These are phyloP conservation scores for Echium plantagineum DNA, from an alignment of 257 asterid genomes.

Conservation along the genomic window DNA sequence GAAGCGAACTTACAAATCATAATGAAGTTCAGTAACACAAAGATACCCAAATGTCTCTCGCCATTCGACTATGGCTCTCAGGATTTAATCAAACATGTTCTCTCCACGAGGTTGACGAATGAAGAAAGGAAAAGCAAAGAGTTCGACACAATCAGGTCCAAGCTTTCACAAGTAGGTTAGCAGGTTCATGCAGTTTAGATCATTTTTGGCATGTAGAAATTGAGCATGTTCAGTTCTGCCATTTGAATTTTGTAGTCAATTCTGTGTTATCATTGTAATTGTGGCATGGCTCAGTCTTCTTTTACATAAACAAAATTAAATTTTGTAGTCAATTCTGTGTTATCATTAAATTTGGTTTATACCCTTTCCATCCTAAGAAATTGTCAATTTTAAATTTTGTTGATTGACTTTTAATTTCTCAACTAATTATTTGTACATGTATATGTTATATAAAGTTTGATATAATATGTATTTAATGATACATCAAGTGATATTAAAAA, in stretches of 20 bases:
- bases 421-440: too few relatives aligned
- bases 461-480: too few relatives aligned
- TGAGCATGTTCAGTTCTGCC: not conserved
- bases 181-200: conserved; percentile 10
- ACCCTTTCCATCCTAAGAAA: too few relatives aligned
- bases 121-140: conserved; percentile 52
- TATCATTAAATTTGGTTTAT: too few relatives aligned
- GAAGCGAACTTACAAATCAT: conserved; percentile 44
- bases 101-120: conserved; percentile 49
- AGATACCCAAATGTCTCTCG: conserved; percentile 16
- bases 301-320: too few relatives aligned
- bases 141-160: conserved; percentile 41
- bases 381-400: too few relatives aligned
- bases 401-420: too few relatives aligned
- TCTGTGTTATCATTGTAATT: too few relatives aligned
- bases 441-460: too few relatives aligned
- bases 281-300: not conserved
- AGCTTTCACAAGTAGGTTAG: conserved; percentile 28
- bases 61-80: conserved; percentile 12
- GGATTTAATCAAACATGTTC: conserved; percentile 52
- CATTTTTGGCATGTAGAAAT: not conserved
- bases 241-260: not conserved
- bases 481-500: too few relatives aligned
- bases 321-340: too few relatives aligned
- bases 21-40: conserved; percentile 37